Evolutionary conservation across 257 asterid genomes (phyloP), one percentile per base, ranked within the genome.

Genomic region (Nicotiana paniculata): DNA sequence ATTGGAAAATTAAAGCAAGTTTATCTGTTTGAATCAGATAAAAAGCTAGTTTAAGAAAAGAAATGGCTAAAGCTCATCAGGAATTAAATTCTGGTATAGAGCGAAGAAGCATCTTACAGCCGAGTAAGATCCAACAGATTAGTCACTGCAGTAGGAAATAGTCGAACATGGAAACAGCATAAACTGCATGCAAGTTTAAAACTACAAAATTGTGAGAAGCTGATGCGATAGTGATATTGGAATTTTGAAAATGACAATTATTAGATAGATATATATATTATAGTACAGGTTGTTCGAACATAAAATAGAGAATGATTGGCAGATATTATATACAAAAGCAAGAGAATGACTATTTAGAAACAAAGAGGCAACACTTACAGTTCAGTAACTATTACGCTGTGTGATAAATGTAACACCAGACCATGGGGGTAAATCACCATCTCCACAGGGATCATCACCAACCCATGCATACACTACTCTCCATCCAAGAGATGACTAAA

Each of bases 401-500:
- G 90, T 85, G 84, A 97, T 88, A 84, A 97, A 94, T 1, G 96
- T 94, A 77, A 96, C 98, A 55, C 97, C 98, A 62, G 97, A 91
- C 99, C 99, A 96, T 6, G 97, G 92, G 24, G 97, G 97, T 88
- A 93, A 89, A 79, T 89, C 97, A 72, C 98, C 97, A 79, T 93
- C 98, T 88, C 97, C 99, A 83, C 99, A 96, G 62, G 99, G 99
- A 91, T 96, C 98, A 85, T 94, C 99, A n/a, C 99, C 99, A 55
- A 94, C 97, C 98, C 99, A 94, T 0, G 99, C 95, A 33, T 96
- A 94, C 68, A 96, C 97, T 87, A 96, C 98, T 86, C 99, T 93
- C 99, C 98, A 96, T 79, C 99, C 99, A 72, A 96, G 94, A 39
- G 95, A 96, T 57, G 99, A 97, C 88, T 94, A 94, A 79, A 96